Evolutionary conservation across 148 eudicot species (phyloP), one percentile per base, ranked within the genome.

Genomic region (Cornus florida): DNA sequence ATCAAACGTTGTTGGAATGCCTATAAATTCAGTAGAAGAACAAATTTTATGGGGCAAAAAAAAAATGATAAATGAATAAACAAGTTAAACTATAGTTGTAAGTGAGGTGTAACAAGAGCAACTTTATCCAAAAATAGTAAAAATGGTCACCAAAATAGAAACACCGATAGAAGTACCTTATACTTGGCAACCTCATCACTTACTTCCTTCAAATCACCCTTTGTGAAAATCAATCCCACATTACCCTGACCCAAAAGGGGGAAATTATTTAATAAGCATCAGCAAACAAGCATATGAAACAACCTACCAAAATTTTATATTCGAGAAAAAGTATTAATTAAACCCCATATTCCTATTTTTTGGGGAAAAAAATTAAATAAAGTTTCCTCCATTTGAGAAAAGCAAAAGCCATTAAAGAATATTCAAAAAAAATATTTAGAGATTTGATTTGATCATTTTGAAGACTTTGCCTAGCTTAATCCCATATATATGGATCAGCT

Each of bases 201-300:
- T 1, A 87, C 84, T 87, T 89, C 92, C 86, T 89, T 89, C 82
- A 89, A 62, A 50, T 87, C 90, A 74, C 90, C 92, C 71, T 82
- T 88, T 10, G 90, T 90, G 71, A 90, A 90, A 74, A 90, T 83
- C 84, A 90, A 48, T 5, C 92, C 92, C 41, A 90, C 92, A 64
- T 90, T 90, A n/a, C 90, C 90, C 92, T 90, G 38, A 78, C 8
- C 62, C 28, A 48, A 69, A 74, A 62, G 2, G 66, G 3, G 66
- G 20, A 62, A 19, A 19, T 10, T 62, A 62, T 62, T 62, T 6
- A n/a, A 19, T 62, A 13, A 57, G 64, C 17, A 57, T 57, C 64
- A 16, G 5, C 64, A 10, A 13, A 57, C 1, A 57, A 57, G 64
- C 20, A 57, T 2, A 57, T 4, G 6, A 57, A 13, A 57, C 2